Conservation (phyloP, 805 yeast species). For the Schwanniomyces polymorphus region DNA sequence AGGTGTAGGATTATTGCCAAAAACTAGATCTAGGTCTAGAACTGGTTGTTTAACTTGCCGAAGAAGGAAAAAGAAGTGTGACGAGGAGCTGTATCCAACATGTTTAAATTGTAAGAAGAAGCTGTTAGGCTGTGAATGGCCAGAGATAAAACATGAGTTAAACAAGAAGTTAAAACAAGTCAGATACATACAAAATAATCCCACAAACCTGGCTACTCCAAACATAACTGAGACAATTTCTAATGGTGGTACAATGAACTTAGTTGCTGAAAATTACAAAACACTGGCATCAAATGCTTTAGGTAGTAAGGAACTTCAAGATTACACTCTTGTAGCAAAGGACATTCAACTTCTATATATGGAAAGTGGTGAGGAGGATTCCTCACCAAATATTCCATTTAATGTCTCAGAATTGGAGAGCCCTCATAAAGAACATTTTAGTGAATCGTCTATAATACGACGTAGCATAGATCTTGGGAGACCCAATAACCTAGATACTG, state of each 20-base stretch:
- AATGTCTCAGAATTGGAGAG: neutral
- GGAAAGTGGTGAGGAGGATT: neutral
- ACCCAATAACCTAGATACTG: neutral
- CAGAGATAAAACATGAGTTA: conserved; percentile 19
- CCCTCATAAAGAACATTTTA: neutral
- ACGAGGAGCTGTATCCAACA: conserved; percentile 40
- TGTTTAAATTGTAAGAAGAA: conserved; percentile 25
- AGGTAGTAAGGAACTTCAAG: neutral
- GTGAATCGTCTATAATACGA: neutral
- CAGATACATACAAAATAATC: conserved; percentile 17
- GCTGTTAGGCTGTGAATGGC: conserved; percentile 26
- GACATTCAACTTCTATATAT: neutral
- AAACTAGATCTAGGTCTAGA: conserved; percentile 34
- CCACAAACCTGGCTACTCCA: neutral
- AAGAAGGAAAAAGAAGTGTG: conserved; percentile 65
- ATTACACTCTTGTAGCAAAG: neutral
- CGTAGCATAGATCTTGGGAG: neutral
- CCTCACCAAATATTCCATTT: neutral
- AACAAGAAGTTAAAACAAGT: conserved; percentile 20
- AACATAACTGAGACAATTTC: neutral
- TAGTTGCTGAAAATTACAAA: neutral
- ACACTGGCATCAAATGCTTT: neutral
- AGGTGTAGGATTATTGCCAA: neutral
- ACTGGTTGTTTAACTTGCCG: conserved; percentile 64
- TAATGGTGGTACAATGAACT: no score